A percentile compares a stretch with the other conserved stretches of the same genome.
phyloP scores from a whole-genome alignment of 1,284 basidiomycete genomes.

The Melampsora larici-populina region DNA sequence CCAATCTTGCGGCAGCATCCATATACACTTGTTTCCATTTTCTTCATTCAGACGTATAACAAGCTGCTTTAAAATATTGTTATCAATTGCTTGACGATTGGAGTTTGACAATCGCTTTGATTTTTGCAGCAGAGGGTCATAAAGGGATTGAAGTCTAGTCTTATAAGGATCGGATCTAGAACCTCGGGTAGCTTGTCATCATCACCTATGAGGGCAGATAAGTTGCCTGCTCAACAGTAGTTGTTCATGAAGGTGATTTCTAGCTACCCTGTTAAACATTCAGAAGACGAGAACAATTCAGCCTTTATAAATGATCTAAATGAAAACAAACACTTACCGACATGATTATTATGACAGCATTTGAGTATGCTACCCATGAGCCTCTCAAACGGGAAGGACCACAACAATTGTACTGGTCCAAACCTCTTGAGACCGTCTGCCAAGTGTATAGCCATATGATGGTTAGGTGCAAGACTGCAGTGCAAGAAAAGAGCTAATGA shows the following conservation, averaged over 20 bases:
- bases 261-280: background rate
- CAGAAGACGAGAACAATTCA: background rate
- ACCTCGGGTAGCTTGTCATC: too few relatives aligned
- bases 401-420: slow-evolving; percentile 4
- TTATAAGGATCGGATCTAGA: too few relatives aligned
- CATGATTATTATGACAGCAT: slow-evolving; percentile 3
- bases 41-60: too few relatives aligned
- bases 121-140: too few relatives aligned
- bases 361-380: background rate
- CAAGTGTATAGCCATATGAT: slow-evolving; percentile 18
- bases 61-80: too few relatives aligned
- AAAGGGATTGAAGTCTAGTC: too few relatives aligned
- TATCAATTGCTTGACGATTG: too few relatives aligned
- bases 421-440: slow-evolving; percentile 6
- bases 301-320: background rate
- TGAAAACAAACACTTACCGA: background rate
- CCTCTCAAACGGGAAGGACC: slow-evolving; percentile 13
- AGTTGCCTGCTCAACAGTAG: background rate
- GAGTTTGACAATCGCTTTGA: too few relatives aligned
- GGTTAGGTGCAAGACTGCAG: background rate
- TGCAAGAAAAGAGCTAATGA: background rate
- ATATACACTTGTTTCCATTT: background rate
- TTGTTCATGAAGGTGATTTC: background rate
- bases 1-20: background rate
- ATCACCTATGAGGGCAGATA: too few relatives aligned